phyloP scores from a whole-genome alignment of 1,139 yeast species.

The Sugiyamaella neomexicana region DNA sequence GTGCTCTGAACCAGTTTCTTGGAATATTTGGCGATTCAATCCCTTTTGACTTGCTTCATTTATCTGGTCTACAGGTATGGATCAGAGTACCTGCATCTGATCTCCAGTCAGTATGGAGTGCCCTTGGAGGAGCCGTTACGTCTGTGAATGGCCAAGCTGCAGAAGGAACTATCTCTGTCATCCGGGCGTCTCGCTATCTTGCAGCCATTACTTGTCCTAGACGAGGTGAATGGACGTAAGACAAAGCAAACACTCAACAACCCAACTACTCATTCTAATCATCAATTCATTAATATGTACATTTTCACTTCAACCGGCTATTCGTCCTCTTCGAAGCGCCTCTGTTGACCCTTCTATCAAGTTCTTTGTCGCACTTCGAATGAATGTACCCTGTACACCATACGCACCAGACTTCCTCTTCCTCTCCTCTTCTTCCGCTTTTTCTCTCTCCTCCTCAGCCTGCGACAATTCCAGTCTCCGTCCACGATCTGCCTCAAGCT shows the following conservation, averaged over 20 bases:
- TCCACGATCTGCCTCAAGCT: slow-evolving; percentile 56
- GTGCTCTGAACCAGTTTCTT: slow-evolving; percentile 41
- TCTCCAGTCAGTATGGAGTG: slow-evolving; percentile 32
- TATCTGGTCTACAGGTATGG: slow-evolving; percentile 29
- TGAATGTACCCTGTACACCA: slow-evolving; percentile 48
- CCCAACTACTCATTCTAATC: neutral
- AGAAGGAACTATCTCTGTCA: slow-evolving; percentile 30
- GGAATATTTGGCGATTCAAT: slow-evolving; percentile 49
- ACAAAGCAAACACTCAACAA: neutral
- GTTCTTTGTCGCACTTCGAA: slow-evolving; percentile 20
- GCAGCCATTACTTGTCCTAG: slow-evolving; percentile 29
- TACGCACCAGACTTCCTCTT: slow-evolving; percentile 73
- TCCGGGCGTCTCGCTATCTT: slow-evolving; percentile 33
- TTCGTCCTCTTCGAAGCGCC: slow-evolving; percentile 17
- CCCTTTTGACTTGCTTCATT: slow-evolving; percentile 45
- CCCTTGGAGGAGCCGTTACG: slow-evolving; percentile 29
- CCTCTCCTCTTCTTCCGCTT: slow-evolving; percentile 67
- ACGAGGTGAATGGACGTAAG: slow-evolving; percentile 24
- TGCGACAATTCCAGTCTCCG: slow-evolving; percentile 55
- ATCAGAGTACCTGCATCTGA: slow-evolving; percentile 33
- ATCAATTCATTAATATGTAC: neutral
- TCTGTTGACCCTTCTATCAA: slow-evolving; percentile 19
- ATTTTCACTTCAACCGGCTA: neutral
- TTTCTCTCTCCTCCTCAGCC: slow-evolving; percentile 69
- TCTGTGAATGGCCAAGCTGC: slow-evolving; percentile 19